Percentiles rank a stretch among this genome's conserved stretches.
phyloP scores from a whole-genome alignment of 2,329 filamentous ascomycete genomes.

The Fusarium vanettenii region DNA sequence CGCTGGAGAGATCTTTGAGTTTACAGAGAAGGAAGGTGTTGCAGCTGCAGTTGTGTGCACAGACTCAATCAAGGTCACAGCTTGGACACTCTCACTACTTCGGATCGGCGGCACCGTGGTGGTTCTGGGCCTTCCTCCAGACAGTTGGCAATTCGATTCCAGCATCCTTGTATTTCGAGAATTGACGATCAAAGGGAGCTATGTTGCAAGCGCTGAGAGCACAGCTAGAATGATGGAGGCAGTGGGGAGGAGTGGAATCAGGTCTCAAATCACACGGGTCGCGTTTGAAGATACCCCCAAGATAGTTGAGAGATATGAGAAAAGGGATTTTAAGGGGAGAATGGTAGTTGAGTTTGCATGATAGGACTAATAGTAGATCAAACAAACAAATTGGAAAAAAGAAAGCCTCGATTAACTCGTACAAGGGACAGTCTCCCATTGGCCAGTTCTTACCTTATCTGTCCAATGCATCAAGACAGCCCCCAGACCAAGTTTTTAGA shows the following conservation, averaged over 20 bases:
- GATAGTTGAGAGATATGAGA: conserved; percentile 44
- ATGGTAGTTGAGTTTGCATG: conserved; percentile 43
- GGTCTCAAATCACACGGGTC: conserved; percentile 44
- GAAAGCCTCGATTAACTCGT: not conserved
- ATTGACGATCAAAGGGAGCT: conserved; percentile 46
- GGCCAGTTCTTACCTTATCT: not conserved
- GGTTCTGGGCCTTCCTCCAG: conserved; percentile 46
- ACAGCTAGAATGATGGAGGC: conserved; percentile 47
- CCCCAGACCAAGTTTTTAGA: not conserved
- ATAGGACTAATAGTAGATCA: not conserved
- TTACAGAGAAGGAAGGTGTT: conserved; percentile 47
- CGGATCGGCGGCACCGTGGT: conserved; percentile 46
- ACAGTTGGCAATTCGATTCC: conserved; percentile 49
- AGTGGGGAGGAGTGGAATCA: conserved; percentile 41
- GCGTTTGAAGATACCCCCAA: conserved; percentile 42
- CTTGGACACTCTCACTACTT: conserved; percentile 45
- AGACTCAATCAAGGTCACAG: conserved; percentile 46
- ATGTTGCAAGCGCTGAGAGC: conserved; percentile 45
- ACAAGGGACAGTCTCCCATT: not conserved
- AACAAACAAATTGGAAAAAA: not conserved
- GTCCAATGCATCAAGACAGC: not conserved
- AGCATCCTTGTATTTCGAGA: conserved; percentile 46
- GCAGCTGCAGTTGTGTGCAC: conserved; percentile 48
- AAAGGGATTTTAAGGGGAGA: conserved; percentile 44
- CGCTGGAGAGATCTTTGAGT: conserved; percentile 37